Evolutionary conservation across 306 rosid genomes (phyloP).

Genomic region (Lathyrus aphaca): DNA sequence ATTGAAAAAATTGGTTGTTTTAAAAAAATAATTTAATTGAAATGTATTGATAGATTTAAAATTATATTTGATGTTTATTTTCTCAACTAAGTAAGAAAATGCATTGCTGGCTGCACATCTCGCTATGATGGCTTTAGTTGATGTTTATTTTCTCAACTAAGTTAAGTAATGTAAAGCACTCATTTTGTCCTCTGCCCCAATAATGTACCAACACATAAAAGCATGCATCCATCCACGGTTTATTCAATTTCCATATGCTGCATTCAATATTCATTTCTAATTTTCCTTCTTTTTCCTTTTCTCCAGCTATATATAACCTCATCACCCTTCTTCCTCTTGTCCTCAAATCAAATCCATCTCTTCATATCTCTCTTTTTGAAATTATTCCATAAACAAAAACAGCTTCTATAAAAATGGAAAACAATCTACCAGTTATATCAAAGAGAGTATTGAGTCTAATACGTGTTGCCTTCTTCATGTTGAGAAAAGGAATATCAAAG

Average conservation of each 20-base stretch:
- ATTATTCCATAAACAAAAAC: neutral
- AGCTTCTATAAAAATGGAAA: constrained; percentile 44
- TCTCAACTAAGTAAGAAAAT: too few species aligned
- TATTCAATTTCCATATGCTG: neutral
- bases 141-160: too few species aligned
- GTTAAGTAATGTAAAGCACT: too few species aligned
- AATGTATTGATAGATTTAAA: too few species aligned
- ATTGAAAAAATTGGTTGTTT: too few species aligned
- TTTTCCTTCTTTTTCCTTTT: neutral
- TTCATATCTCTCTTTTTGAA: neutral
- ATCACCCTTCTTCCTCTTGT: constrained; percentile 1
- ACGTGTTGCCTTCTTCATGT: neutral
- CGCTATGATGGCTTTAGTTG: too few species aligned
- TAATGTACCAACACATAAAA: too few species aligned
- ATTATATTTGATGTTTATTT: too few species aligned
- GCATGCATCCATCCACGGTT: constrained; percentile 30
- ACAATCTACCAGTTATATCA: constrained; percentile 46
- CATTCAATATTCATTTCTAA: constrained; percentile 6
- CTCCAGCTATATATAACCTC: constrained; percentile 7
- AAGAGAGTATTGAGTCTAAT: constrained; percentile 44
- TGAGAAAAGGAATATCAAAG: neutral
- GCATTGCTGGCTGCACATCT: too few species aligned
- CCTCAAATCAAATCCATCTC: neutral
- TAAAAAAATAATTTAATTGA: too few species aligned
- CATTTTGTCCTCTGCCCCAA: too few species aligned